These are phyloP conservation scores for Lasiodiplodia sp. DNA, from an alignment of 2,329 filamentous ascomycete species.

Conservation along the genomic window DNA sequence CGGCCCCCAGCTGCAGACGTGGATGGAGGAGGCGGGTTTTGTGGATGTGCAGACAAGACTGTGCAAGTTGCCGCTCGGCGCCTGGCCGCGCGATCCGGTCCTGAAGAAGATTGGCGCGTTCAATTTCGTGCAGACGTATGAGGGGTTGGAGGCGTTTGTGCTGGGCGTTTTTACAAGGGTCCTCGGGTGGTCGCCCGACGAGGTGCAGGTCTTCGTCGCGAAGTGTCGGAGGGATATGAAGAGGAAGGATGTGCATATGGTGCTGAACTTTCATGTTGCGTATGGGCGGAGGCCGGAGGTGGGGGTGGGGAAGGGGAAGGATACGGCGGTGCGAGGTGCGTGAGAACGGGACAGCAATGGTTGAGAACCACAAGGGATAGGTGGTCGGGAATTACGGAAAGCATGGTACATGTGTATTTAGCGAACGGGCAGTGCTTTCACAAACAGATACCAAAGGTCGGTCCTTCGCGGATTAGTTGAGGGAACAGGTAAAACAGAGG, in stretches of 20 bases:
- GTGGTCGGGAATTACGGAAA: too few relatives aligned
- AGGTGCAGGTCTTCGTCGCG: constrained; percentile 50
- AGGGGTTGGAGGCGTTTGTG: constrained; percentile 52
- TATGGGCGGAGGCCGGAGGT: not conserved
- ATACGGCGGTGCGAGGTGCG: not conserved
- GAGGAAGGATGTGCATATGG: constrained; percentile 24
- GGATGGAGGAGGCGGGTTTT: constrained; percentile 53
- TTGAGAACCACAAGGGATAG: not conserved
- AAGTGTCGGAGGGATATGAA: constrained; percentile 36
- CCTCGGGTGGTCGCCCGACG: constrained; percentile 51
- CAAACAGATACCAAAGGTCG: too few relatives aligned
- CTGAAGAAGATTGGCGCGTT: constrained; percentile 33
- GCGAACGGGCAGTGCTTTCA: too few relatives aligned
- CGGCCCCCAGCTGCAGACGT: constrained; percentile 47
- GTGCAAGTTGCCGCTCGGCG: constrained; percentile 34
- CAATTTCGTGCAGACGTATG: constrained; percentile 49
- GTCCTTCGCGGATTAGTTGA: too few relatives aligned
- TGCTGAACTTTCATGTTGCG: not conserved
- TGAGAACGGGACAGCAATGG: not conserved
- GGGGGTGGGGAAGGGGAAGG: not conserved
- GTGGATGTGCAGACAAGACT: constrained; percentile 46
- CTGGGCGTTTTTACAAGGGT: constrained; percentile 51
- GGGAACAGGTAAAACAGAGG: too few relatives aligned
- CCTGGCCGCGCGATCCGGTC: constrained; percentile 34
- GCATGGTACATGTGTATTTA: too few relatives aligned